These are phyloP conservation scores for Coemansia sp. DNA, from an alignment of 192 early-diverging fungal genomes.

Conservation along the genomic window DNA sequence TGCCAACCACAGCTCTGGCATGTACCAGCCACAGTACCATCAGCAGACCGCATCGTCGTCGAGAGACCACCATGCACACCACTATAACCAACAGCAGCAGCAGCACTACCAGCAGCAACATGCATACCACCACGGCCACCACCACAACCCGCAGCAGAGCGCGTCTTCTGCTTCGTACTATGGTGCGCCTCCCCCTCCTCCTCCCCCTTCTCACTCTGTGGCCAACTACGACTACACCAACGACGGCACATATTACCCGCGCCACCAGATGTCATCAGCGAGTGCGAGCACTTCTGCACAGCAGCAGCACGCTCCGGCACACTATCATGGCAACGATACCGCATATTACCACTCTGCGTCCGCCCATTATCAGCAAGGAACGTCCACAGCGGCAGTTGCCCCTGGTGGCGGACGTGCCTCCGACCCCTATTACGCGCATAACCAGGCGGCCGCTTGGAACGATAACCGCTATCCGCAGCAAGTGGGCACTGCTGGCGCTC, in stretches of 20 bases:
- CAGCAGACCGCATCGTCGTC: background rate
- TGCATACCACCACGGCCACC: background rate
- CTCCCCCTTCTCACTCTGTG: background rate
- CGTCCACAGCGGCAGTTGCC: background rate
- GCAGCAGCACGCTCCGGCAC: background rate
- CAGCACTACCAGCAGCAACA: constrained; percentile 3
- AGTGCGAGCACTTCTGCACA: background rate
- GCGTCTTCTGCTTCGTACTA: background rate
- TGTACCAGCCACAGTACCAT: background rate
- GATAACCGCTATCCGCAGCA: constrained; percentile 3
- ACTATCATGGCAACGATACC: constrained; percentile 3
- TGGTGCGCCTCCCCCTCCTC: background rate
- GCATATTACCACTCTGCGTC: background rate
- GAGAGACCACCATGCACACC: background rate
- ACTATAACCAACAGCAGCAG: background rate
- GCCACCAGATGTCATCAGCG: too few species aligned
- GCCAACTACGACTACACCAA: constrained; percentile 12
- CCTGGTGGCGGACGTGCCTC: background rate
- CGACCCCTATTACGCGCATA: background rate
- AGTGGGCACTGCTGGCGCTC: background rate
- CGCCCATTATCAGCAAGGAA: background rate
- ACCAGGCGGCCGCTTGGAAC: background rate
- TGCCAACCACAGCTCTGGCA: constrained; percentile 2
- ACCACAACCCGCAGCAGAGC: constrained; percentile 6
- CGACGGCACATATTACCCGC: constrained; percentile 16